phyloP scores from a whole-genome alignment of 1,284 basidiomycete genomes.

The Xerocomus minutiporus region DNA sequence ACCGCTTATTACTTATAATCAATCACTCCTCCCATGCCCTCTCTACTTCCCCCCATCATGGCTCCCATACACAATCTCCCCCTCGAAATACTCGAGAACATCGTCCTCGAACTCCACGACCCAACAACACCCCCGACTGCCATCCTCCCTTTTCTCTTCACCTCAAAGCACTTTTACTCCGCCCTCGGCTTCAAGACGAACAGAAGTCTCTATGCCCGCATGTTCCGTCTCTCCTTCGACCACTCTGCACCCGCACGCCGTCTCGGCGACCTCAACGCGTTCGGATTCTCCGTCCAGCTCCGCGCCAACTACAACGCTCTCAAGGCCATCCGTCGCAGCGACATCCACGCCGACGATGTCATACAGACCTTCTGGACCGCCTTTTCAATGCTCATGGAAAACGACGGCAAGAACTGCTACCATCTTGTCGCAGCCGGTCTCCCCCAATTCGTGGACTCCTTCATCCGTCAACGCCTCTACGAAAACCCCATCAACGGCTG shows the following conservation, averaged over 20 bases:
- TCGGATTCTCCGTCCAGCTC: constrained; percentile 44
- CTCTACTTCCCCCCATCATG: constrained; percentile 7
- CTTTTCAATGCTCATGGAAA: constrained; percentile 67
- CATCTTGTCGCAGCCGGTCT: constrained; percentile 56
- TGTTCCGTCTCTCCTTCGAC: constrained; percentile 66
- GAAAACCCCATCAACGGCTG: constrained; percentile 43
- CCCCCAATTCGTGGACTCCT: constrained; percentile 43
- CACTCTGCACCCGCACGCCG: constrained; percentile 47
- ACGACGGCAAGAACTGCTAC: constrained; percentile 67
- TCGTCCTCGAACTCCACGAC: constrained; percentile 48
- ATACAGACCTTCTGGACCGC: constrained; percentile 44
- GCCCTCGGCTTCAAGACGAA: constrained; percentile 37
- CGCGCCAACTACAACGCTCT: constrained; percentile 41
- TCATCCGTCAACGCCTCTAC: constrained; percentile 45
- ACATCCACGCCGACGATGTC: constrained; percentile 41
- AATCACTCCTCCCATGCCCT: background rate
- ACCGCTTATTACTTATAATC: constrained; percentile 6
- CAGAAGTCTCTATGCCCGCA: constrained; percentile 49
- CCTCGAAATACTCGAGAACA: constrained; percentile 52
- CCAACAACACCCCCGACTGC: constrained; percentile 40
- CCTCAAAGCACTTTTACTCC: constrained; percentile 42
- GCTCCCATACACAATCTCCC: constrained; percentile 42
- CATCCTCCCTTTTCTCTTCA: constrained; percentile 47
- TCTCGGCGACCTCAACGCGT: constrained; percentile 39
- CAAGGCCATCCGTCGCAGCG: constrained; percentile 36